Conservation (phyloP, 164 flowering plant species). For the Aristolochia fimbriata region DNA sequence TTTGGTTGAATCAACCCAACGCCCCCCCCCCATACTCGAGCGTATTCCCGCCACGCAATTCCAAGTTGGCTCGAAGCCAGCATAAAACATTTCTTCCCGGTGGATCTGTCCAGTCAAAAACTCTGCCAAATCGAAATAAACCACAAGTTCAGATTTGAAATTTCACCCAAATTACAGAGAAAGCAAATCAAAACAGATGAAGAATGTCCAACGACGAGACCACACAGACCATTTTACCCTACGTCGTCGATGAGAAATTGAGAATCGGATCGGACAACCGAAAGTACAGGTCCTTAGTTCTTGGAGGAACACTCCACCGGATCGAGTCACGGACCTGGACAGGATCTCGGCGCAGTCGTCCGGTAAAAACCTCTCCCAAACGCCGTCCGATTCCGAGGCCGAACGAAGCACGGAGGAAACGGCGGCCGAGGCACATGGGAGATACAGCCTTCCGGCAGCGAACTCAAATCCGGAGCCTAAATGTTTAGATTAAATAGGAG, state of each 20-base stretch:
- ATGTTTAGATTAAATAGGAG: no score
- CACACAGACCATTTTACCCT: slow-evolving; percentile 1
- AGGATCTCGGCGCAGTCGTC: slow-evolving; percentile 16
- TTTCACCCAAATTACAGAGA: not conserved
- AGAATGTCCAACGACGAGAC: no score
- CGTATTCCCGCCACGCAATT: no score
- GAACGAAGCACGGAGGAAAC: slow-evolving; percentile 20
- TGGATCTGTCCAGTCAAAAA: no score
- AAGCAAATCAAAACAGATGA: not conserved
- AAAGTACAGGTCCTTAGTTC: slow-evolving; percentile 29
- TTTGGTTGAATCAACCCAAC: no score
- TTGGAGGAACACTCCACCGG: slow-evolving; percentile 15
- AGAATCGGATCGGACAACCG: slow-evolving; percentile 13
- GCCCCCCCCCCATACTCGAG: no score
- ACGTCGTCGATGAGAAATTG: slow-evolving; percentile 9
- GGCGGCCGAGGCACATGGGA: slow-evolving; percentile 16
- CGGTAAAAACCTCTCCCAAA: slow-evolving; percentile 38
- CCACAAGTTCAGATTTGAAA: no score
- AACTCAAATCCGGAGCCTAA: slow-evolving; percentile 1
- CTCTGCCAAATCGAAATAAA: not conserved
- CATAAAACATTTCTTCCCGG: no score
- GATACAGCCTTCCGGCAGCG: slow-evolving; percentile 36
- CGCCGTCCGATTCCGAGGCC: slow-evolving; percentile 25
- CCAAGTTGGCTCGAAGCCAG: no score
- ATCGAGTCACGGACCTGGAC: slow-evolving; percentile 9